Base-by-base conservation (phyloP, 176 grass and related monocot genomes). In the Oropetium thomaeum region DNA sequence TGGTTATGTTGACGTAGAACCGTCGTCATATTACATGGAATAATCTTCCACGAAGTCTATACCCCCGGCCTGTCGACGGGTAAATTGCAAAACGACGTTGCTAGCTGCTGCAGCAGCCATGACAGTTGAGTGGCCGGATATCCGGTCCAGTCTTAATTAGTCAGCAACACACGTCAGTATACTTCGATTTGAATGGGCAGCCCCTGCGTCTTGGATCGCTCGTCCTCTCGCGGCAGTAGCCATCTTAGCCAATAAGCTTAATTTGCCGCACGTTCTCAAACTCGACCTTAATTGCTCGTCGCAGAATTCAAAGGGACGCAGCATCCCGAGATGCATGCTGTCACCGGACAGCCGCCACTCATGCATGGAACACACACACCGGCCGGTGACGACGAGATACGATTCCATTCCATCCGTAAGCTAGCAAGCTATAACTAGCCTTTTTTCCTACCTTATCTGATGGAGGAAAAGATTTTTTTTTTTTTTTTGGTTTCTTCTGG, bases 261-360 rank as follows among this genome's bases (percentile, higher is more conserved):
- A n/a, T n/a, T 77, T 65, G 32, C 32, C 15, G 5, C 75, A 54
- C 44, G 45, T 40, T 78, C 74, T 77, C 12, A 27, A 38, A 49
- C 44, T 10, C 4, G 3, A 3, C 61, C 14, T 40, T 20, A 45
- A 71, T 63, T 52, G 57, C 67, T 51, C 31, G 30, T 71, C 78
- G 22, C 54, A 4, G 32, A 6, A 25, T 3, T 60, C 78, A 38
- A 71, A 54, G 55, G 22, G n/a, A n/a, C 27, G 30, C 16, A 52
- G 55, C 67, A 62, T 62, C 75, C 75, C 75, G 16, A 66, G 16
- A 66, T 38, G 48, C 32, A 26, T 25, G 17, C 43, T 8, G 44
- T 13, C 30, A 12, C 27, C 12, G 15, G 74, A 64, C 30, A 34
- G 12, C 74, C 59, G 59, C 1, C 30, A 27, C 37, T 11, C 53